phyloP scores from a whole-genome alignment of 176 grass and related monocot species.

The Musa acuminata region DNA sequence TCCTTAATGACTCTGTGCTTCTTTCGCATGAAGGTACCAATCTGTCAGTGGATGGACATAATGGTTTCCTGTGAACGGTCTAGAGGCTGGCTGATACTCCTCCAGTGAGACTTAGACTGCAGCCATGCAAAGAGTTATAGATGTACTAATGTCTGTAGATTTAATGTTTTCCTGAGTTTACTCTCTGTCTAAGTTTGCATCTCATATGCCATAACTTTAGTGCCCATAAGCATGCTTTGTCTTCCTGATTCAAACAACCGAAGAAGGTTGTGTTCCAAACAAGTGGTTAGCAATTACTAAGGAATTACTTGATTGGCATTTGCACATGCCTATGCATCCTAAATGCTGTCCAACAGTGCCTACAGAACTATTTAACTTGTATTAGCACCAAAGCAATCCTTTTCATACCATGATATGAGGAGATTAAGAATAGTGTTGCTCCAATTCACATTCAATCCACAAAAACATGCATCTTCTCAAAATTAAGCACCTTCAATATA shows the following conservation, averaged over 20 bases:
- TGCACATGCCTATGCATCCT: background rate
- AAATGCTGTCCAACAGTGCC: background rate
- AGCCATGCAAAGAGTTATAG: background rate
- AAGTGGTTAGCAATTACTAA: background rate
- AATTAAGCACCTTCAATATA: too few relatives aligned
- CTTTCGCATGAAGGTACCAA: slow-evolving; percentile 3
- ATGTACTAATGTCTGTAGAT: background rate
- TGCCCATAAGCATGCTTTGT: background rate
- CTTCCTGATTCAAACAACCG: background rate
- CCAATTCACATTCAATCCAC: background rate
- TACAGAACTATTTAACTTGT: background rate
- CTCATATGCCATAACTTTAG: background rate
- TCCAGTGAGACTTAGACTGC: background rate
- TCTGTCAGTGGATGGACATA: slow-evolving; percentile 15
- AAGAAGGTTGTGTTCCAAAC: background rate
- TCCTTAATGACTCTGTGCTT: background rate
- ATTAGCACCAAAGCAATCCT: background rate
- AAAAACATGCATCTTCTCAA: background rate
- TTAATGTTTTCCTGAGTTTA: background rate
- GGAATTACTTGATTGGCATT: background rate
- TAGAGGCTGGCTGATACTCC: background rate
- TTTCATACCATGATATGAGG: background rate
- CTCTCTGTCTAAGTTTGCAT: background rate
- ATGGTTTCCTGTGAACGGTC: background rate
- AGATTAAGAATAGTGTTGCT: background rate